Evolutionary conservation across 2,329 filamentous ascomycete species (phyloP).

Genomic region (Epichloe elymi): DNA sequence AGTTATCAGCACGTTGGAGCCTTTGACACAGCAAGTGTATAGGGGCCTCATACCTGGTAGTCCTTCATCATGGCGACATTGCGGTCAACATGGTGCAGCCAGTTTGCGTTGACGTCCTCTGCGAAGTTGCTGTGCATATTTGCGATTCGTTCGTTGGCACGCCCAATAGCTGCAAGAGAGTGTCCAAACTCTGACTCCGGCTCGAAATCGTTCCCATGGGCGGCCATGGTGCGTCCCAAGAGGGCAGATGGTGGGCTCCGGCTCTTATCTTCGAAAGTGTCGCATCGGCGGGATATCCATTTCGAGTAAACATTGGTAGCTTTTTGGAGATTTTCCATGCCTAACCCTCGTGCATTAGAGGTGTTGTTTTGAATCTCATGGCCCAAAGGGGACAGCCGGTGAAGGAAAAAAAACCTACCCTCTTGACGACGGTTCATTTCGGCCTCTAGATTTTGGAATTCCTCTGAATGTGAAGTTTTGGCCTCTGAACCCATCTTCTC

Average conservation of each 20-base stretch:
- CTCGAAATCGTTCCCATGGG: slow-evolving; percentile 87
- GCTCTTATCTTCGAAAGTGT: slow-evolving; percentile 70
- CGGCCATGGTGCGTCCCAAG: slow-evolving; percentile 73
- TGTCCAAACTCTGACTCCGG: slow-evolving; percentile 82
- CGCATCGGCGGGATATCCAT: slow-evolving; percentile 70
- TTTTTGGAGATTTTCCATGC: slow-evolving; percentile 79
- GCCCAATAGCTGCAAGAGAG: slow-evolving; percentile 65
- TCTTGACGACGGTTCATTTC: slow-evolving; percentile 87
- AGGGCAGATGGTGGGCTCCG: slow-evolving; percentile 70
- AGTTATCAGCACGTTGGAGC: background rate
- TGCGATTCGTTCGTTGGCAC: slow-evolving; percentile 77
- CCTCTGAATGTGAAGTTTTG: slow-evolving; percentile 75
- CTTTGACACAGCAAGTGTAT: background rate
- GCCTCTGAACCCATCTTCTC: slow-evolving; percentile 90
- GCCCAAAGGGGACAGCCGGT: too few species aligned
- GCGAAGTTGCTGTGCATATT: slow-evolving; percentile 77
- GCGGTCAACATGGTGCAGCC: slow-evolving; percentile 85
- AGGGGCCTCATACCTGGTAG: slow-evolving; percentile 56
- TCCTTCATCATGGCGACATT: slow-evolving; percentile 94
- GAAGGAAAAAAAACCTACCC: slow-evolving; percentile 37
- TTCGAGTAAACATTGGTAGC: slow-evolving; percentile 81
- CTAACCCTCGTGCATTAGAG: slow-evolving; percentile 28
- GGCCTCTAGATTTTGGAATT: slow-evolving; percentile 79
- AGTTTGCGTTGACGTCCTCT: slow-evolving; percentile 62
- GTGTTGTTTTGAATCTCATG: background rate